Evolutionary conservation across 768 basidiomycete genomes (phyloP).

Genomic region (Kwoniella botswanensis): DNA sequence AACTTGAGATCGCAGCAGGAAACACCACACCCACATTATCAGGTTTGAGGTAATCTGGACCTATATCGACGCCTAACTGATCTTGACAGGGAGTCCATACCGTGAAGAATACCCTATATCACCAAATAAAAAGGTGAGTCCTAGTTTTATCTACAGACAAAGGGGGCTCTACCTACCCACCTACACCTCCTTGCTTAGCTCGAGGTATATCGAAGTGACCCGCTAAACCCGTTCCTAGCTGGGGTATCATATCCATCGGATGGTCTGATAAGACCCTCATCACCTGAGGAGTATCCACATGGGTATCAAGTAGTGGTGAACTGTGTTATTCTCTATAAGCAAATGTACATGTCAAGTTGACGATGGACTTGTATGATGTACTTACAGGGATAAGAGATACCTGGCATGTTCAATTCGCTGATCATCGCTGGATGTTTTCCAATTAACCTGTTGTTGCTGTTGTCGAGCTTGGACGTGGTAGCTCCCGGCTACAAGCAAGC

Average conservation of each 20-base stretch:
- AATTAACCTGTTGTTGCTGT: not conserved
- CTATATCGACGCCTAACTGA: conserved; percentile 18
- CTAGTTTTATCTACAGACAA: not conserved
- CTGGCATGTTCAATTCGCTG: conserved; percentile 1
- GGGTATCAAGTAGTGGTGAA: conserved; percentile 15
- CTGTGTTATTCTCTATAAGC: not conserved
- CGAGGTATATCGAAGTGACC: conserved; percentile 36
- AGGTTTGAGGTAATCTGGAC: conserved; percentile 23
- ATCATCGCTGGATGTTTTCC: not conserved
- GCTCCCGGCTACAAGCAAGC: not conserved
- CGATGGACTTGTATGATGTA: too few species aligned
- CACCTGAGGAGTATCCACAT: conserved; percentile 20
- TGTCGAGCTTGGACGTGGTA: not conserved
- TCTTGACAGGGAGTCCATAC: conserved; percentile 25
- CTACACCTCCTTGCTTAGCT: conserved; percentile 20
- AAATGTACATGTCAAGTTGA: not conserved
- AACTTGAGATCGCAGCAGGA: too few species aligned
- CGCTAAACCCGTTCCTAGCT: conserved; percentile 2
- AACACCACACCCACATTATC: not conserved
- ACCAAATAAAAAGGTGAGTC: not conserved
- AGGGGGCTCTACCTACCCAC: conserved; percentile 20
- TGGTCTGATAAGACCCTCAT: conserved; percentile 6
- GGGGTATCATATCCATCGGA: conserved; percentile 10
- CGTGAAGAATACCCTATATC: conserved; percentile 10
- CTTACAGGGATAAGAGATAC: conserved; percentile 3